Evolutionary conservation across 768 basidiomycete genomes (phyloP).

Genomic region (Multifurca ochricompacta): DNA sequence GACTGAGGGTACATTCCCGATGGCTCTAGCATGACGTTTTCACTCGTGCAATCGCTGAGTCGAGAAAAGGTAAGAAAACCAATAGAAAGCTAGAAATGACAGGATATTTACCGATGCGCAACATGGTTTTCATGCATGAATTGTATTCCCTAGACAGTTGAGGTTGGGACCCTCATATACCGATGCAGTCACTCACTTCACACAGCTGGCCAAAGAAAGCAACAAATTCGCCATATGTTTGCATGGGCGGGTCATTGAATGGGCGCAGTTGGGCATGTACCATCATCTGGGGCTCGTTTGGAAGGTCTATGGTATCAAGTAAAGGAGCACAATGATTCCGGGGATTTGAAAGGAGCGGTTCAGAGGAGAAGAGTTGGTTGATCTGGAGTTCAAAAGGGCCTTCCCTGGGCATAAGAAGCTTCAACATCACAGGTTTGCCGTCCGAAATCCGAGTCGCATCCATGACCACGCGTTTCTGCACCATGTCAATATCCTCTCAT

Average conservation of each 20-base stretch:
- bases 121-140: constrained; percentile 23
- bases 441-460: not conserved
- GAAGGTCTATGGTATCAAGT: not conserved
- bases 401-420: not conserved
- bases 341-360: not conserved
- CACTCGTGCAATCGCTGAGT: not conserved
- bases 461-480: not conserved
- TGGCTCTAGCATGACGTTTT: constrained; percentile 27
- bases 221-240: constrained; percentile 21
- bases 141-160: constrained; percentile 14
- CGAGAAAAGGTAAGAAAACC: not conserved
- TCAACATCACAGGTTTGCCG: not conserved
- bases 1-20: constrained; percentile 22
- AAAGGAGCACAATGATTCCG: not conserved
- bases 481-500: no score
- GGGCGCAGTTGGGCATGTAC: constrained; percentile 25
- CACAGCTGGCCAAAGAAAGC: constrained; percentile 22
- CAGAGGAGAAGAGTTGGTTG: not conserved
- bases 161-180: constrained; percentile 16
- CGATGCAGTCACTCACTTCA: constrained; percentile 13
- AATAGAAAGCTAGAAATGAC: not conserved
- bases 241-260: constrained; percentile 23
- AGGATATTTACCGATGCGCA: constrained; percentile 28
- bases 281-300: constrained; percentile 6
- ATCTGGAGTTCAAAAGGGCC: not conserved